These are phyloP conservation scores for Rhizomucor miehei DNA, from an alignment of 371 early-diverging fungal species.

Conservation along the genomic window DNA sequence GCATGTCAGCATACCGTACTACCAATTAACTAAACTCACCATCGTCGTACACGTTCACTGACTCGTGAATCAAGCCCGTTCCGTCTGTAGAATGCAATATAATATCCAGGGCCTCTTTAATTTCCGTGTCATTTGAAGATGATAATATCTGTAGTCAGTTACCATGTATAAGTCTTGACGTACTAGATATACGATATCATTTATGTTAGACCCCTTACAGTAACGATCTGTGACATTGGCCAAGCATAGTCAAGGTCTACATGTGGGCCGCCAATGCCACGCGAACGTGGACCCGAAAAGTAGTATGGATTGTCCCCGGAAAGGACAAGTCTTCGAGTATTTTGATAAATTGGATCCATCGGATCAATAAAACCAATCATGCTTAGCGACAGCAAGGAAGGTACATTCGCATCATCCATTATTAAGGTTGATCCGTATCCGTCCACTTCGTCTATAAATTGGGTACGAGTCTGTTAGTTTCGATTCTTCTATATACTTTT, in stretches of 20 bases:
- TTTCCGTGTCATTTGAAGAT: constrained; percentile 28
- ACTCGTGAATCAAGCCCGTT: constrained; percentile 43
- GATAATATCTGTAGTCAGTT: constrained; percentile 20
- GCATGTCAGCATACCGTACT: neutral
- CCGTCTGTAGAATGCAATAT: constrained; percentile 25
- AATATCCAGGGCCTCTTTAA: constrained; percentile 25
- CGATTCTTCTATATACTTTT: neutral
- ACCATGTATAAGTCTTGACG: neutral
- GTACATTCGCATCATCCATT: constrained; percentile 74
- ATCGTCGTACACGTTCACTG: constrained; percentile 30
- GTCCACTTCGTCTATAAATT: constrained; percentile 53
- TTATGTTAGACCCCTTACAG: constrained; percentile 18
- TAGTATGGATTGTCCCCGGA: constrained; percentile 61
- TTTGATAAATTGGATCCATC: constrained; percentile 52
- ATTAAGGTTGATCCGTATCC: constrained; percentile 62
- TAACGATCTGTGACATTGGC: constrained; percentile 32
- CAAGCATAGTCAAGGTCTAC: constrained; percentile 28
- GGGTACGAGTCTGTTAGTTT: no score
- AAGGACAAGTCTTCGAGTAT: constrained; percentile 54
- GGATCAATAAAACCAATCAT: constrained; percentile 55
- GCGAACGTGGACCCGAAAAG: constrained; percentile 43
- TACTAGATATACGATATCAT: neutral
- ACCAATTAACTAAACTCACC: constrained; percentile 6
- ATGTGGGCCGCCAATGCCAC: constrained; percentile 70
- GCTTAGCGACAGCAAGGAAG: constrained; percentile 60